phyloP scores from a whole-genome alignment of 2,329 filamentous ascomycete species.

The Curvularia eragrostidis region DNA sequence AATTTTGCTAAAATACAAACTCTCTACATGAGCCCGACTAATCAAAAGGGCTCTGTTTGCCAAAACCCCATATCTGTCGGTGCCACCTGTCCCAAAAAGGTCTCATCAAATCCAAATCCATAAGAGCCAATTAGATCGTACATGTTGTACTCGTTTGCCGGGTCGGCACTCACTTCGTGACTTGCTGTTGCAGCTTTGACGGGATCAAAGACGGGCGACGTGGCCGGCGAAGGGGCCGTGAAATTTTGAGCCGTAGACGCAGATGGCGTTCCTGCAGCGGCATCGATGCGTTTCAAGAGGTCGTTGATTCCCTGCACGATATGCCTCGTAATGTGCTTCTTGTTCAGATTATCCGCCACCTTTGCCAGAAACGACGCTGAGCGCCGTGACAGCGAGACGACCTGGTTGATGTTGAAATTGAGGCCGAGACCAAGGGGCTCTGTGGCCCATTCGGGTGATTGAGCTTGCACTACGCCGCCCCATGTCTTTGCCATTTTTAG shows the following conservation, averaged over 20 bases:
- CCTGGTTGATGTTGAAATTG: constrained; percentile 42
- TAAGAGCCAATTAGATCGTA: constrained; percentile 42
- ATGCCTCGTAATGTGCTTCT: constrained; percentile 40
- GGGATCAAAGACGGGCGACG: constrained; percentile 3
- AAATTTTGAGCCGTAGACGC: not conserved
- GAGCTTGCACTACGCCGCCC: constrained; percentile 44
- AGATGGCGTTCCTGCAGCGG: constrained; percentile 23
- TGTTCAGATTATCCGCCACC: constrained; percentile 38
- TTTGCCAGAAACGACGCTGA: constrained; percentile 36
- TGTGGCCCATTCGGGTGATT: constrained; percentile 35
- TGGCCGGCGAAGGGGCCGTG: not conserved
- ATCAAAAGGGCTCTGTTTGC: constrained; percentile 35
- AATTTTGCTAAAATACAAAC: not conserved
- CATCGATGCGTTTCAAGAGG: constrained; percentile 36
- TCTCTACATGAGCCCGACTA: not conserved
- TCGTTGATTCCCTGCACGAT: constrained; percentile 42
- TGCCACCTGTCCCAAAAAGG: constrained; percentile 39
- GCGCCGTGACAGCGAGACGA: constrained; percentile 35
- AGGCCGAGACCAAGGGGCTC: constrained; percentile 38
- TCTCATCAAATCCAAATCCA: constrained; percentile 44
- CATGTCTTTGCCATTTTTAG: constrained; percentile 58
- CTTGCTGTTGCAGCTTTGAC: constrained; percentile 9
- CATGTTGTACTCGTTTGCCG: constrained; percentile 32
- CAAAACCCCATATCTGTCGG: constrained; percentile 41
- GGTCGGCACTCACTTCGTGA: constrained; percentile 2